Evolutionary conservation across 2,329 filamentous ascomycete species (phyloP).

Genomic region (Claviceps purpurea): DNA sequence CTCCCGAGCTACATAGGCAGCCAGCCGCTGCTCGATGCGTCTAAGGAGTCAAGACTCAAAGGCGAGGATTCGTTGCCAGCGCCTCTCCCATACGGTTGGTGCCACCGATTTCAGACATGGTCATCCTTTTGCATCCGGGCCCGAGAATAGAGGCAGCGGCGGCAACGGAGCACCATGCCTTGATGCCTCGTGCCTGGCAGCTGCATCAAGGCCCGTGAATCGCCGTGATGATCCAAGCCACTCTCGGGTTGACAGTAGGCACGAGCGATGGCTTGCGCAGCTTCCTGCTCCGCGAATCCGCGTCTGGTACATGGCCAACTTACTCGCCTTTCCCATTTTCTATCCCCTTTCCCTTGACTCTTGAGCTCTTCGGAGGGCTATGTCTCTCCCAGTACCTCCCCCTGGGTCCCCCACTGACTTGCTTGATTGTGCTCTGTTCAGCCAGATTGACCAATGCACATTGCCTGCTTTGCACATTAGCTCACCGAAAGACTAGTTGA

Average conservation of each 20-base stretch:
- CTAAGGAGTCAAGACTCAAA: too few species aligned
- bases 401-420: neutral
- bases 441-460: neutral
- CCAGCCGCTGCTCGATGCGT: too few species aligned
- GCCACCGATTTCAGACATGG: too few species aligned
- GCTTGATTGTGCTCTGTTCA: neutral
- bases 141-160: neutral
- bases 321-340: neutral
- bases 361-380: too few species aligned
- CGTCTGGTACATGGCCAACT: neutral
- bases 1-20: too few species aligned
- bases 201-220: neutral
- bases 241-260: neutral
- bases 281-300: neutral
- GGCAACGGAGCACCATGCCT: neutral
- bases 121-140: too few species aligned
- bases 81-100: too few species aligned
- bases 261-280: neutral
- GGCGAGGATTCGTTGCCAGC: too few species aligned
- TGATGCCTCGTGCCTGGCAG: neutral
- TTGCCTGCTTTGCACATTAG: neutral
- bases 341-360: neutral
- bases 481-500: neutral
- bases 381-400: neutral
- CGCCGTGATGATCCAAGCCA: neutral